phyloP scores from a whole-genome alignment of 352 stramenopile species.

The Nothophytophthora sp. region DNA sequence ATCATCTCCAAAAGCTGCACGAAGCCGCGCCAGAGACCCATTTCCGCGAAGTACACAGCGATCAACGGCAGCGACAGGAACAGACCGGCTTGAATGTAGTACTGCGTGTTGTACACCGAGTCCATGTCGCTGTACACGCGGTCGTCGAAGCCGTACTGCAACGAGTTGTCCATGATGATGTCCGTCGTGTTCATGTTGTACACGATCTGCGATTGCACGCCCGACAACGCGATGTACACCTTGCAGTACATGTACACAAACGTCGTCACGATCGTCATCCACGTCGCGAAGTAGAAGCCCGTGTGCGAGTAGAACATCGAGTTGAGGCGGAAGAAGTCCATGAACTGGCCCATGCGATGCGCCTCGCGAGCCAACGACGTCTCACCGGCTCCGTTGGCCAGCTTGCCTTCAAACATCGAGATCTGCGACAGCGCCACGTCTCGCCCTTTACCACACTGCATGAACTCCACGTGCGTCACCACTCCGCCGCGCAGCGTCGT shows the following conservation, averaged over 20 bases:
- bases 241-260: slow-evolving; percentile 90
- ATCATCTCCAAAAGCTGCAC: slow-evolving; percentile 80
- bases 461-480: slow-evolving; percentile 84
- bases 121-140: slow-evolving; percentile 66
- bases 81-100: slow-evolving; percentile 81
- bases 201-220: slow-evolving; percentile 71
- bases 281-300: slow-evolving; percentile 85
- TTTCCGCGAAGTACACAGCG: slow-evolving; percentile 80
- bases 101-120: slow-evolving; percentile 82
- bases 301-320: slow-evolving; percentile 90
- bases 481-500: slow-evolving; percentile 72
- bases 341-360: slow-evolving; percentile 84
- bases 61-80: slow-evolving; percentile 83
- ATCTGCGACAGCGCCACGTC: slow-evolving; percentile 87
- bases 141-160: slow-evolving; percentile 47
- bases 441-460: slow-evolving; percentile 86
- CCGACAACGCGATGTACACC: slow-evolving; percentile 75
- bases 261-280: slow-evolving; percentile 88
- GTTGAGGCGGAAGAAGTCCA: slow-evolving; percentile 87
- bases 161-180: slow-evolving; percentile 67
- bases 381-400: slow-evolving; percentile 82
- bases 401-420: slow-evolving; percentile 87
- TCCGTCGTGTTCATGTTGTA: slow-evolving; percentile 75
- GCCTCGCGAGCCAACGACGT: slow-evolving; percentile 77
- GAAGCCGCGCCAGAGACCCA: slow-evolving; percentile 67